A percentile compares a stretch with the other conserved stretches of the same genome.
Evolutionary conservation across 352 stramenopile species (phyloP).

Genomic region (Globisporangium middletonii): DNA sequence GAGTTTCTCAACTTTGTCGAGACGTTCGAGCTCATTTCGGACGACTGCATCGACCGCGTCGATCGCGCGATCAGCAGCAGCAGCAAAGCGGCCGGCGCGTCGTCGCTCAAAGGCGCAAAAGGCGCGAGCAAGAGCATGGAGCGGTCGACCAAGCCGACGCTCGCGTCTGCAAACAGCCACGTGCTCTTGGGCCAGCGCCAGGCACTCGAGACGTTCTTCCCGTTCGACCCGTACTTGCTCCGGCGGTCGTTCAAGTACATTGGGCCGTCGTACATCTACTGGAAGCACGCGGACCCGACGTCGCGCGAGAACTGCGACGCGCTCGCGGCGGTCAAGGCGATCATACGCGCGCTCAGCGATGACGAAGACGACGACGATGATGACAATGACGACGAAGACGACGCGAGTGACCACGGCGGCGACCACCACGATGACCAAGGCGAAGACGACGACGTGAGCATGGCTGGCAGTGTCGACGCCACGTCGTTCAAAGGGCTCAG

Average conservation of each 20-base stretch:
- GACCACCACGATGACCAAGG: too few relatives aligned
- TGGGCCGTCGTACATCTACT: constrained; percentile 92
- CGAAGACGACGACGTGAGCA: constrained; percentile 33
- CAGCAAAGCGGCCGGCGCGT: neutral
- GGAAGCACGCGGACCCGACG: constrained; percentile 85
- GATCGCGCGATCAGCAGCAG: constrained; percentile 55
- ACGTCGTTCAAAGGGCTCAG: constrained; percentile 38
- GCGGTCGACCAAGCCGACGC: constrained; percentile 42
- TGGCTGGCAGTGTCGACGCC: constrained; percentile 42
- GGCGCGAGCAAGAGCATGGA: constrained; percentile 57
- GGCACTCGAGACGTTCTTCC: constrained; percentile 91
- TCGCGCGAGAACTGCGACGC: constrained; percentile 63
- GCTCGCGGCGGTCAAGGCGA: constrained; percentile 52
- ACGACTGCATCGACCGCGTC: constrained; percentile 69
- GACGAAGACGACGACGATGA: constrained; percentile 28
- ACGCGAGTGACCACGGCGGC: constrained; percentile 26
- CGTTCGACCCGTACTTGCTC: constrained; percentile 97
- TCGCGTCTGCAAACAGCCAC: constrained; percentile 17
- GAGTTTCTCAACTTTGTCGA: constrained; percentile 83
- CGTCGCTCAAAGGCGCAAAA: constrained; percentile 31
- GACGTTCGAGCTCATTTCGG: constrained; percentile 67
- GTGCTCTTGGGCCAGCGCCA: constrained; percentile 45
- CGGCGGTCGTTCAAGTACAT: constrained; percentile 91
- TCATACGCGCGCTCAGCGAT: constrained; percentile 48
- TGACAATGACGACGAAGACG: constrained; percentile 10